These are phyloP conservation scores for Pleurotus tuber-regium DNA, from an alignment of 768 basidiomycete genomes.

Conservation along the genomic window DNA sequence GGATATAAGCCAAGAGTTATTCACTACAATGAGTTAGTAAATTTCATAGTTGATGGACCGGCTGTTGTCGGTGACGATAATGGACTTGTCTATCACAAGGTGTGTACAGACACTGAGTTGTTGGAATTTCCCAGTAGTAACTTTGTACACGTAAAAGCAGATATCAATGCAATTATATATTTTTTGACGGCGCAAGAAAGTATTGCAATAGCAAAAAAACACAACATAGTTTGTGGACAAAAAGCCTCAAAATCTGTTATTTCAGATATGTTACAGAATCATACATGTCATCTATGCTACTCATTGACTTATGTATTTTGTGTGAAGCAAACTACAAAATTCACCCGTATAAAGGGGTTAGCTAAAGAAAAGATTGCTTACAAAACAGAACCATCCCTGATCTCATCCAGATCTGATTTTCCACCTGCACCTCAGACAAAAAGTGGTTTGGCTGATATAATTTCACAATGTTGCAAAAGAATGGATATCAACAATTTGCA, in stretches of 20 bases:
- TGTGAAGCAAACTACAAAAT: background rate
- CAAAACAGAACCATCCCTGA: too few species aligned
- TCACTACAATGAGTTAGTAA: background rate
- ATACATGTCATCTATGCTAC: background rate
- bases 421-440: background rate
- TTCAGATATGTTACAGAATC: background rate
- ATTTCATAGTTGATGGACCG: background rate
- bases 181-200: background rate
- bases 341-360: too few species aligned
- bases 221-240: background rate
- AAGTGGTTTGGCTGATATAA: background rate
- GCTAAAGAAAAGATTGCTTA: too few species aligned
- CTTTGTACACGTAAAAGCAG: background rate
- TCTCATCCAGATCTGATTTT: background rate
- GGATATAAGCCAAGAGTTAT: background rate
- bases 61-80: background rate
- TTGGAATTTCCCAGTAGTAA: background rate
- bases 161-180: background rate
- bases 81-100: background rate
- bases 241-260: background rate
- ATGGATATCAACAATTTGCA: background rate
- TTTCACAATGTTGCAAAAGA: background rate
- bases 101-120: background rate
- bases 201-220: background rate
- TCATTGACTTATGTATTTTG: background rate